These are phyloP conservation scores for Tolypocladium amazonense DNA, from an alignment of 2,329 filamentous ascomycete species.

Conservation along the genomic window DNA sequence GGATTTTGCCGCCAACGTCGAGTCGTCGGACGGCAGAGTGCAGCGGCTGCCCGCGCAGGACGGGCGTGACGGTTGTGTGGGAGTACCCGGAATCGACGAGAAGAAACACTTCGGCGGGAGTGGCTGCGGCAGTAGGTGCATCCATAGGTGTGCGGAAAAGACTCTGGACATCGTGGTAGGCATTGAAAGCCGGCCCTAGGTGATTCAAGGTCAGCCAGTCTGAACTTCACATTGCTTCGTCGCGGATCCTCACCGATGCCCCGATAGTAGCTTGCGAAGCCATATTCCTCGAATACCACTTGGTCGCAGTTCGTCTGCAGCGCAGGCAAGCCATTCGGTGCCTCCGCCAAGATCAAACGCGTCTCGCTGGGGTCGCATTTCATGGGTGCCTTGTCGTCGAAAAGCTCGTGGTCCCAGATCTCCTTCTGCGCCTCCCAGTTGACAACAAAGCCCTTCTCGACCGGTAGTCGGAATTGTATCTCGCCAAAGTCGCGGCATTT, in stretches of 20 bases:
- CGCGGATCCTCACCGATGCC: constrained; percentile 44
- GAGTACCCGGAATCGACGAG: constrained; percentile 89
- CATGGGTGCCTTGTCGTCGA: constrained; percentile 55
- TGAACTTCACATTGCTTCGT: not conserved
- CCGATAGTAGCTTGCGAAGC: constrained; percentile 77
- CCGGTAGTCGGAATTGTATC: constrained; percentile 73
- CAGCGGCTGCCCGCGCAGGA: constrained; percentile 70
- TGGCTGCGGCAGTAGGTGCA: constrained; percentile 24
- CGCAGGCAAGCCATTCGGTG: constrained; percentile 69
- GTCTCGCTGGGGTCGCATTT: constrained; percentile 70
- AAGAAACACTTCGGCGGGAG: constrained; percentile 70
- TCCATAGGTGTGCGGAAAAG: constrained; percentile 53
- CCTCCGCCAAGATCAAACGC: constrained; percentile 76
- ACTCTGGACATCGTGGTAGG: constrained; percentile 67
- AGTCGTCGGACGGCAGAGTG: constrained; percentile 75
- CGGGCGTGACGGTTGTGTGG: constrained; percentile 79
- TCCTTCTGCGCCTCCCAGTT: constrained; percentile 96
- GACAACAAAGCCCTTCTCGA: constrained; percentile 90
- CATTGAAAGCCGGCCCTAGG: constrained; percentile 62
- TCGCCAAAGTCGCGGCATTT: constrained; percentile 84
- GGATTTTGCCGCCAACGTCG: constrained; percentile 82
- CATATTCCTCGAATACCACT: constrained; percentile 95
- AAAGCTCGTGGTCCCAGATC: constrained; percentile 87
- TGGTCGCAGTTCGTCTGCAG: constrained; percentile 89
- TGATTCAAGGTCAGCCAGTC: constrained; percentile 1